phyloP scores from a whole-genome alignment of 2,329 filamentous ascomycete species.

The Calonectria leucothoes region DNA sequence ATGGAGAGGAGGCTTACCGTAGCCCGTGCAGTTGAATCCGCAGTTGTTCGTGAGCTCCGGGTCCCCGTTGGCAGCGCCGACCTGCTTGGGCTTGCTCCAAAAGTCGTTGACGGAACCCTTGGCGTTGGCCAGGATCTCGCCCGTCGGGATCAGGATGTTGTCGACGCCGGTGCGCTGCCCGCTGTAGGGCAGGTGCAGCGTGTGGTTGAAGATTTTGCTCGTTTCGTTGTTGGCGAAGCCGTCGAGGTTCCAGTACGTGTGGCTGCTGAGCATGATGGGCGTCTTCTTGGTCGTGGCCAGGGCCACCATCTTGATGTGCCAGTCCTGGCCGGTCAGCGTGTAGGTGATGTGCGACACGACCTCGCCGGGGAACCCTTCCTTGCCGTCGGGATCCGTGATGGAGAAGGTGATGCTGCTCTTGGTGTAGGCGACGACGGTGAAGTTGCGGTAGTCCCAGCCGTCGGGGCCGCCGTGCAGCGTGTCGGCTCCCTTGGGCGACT shows the following conservation, averaged over 20 bases:
- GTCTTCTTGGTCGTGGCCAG: slow-evolving; percentile 79
- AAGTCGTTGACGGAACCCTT: slow-evolving; percentile 80
- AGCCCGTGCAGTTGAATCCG: slow-evolving; percentile 84
- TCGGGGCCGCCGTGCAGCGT: slow-evolving; percentile 77
- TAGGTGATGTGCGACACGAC: slow-evolving; percentile 82
- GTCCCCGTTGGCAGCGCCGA: slow-evolving; percentile 76
- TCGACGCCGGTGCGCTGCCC: slow-evolving; percentile 77
- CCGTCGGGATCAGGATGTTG: slow-evolving; percentile 79
- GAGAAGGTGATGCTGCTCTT: slow-evolving; percentile 78
- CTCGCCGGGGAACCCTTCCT: slow-evolving; percentile 83
- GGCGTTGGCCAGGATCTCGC: slow-evolving; percentile 77
- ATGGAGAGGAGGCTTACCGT: slow-evolving; percentile 74
- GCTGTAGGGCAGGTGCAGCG: slow-evolving; percentile 78
- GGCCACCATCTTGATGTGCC: slow-evolving; percentile 80
- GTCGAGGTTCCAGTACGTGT: slow-evolving; percentile 87
- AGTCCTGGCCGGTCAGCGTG: slow-evolving; percentile 72
- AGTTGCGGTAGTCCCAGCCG: slow-evolving; percentile 84
- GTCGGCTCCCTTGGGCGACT: slow-evolving; percentile 65
- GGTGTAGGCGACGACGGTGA: slow-evolving; percentile 78
- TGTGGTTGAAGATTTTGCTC: slow-evolving; percentile 74
- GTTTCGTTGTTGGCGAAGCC: slow-evolving; percentile 81
- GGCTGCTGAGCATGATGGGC: slow-evolving; percentile 81
- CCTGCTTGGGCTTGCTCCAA: slow-evolving; percentile 83
- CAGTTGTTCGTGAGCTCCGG: slow-evolving; percentile 78
- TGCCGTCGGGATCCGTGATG: slow-evolving; percentile 77